Conservation (phyloP, 352 stramenopile genomes). For the Halophytophthora batemanensis region DNA sequence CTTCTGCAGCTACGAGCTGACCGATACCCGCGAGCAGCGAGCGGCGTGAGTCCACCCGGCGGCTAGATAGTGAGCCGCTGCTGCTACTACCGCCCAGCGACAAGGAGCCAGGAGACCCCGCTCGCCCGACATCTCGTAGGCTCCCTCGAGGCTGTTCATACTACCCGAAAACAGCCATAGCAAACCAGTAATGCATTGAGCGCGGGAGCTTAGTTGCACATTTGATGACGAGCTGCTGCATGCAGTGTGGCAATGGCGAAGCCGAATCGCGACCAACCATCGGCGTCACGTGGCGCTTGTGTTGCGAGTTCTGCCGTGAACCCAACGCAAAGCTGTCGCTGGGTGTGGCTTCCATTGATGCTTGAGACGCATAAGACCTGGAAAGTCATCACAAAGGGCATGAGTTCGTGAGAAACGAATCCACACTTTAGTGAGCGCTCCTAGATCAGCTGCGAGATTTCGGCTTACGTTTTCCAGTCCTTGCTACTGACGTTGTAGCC, state of each 20-base stretch:
- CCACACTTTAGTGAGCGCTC: too few relatives aligned
- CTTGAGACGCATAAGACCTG: conserved; percentile 66
- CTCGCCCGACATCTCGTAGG: conserved; percentile 9
- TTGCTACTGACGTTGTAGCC: conserved; percentile 34
- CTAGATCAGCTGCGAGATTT: background rate
- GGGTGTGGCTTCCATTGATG: conserved; percentile 42
- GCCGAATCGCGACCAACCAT: conserved; percentile 28
- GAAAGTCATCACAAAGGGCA: background rate
- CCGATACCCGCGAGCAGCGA: conserved; percentile 77
- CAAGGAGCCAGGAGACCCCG: conserved; percentile 17
- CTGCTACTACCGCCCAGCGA: conserved; percentile 22
- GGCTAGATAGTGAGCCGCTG: conserved; percentile 32
- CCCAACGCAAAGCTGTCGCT: conserved; percentile 48
- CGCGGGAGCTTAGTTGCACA: background rate
- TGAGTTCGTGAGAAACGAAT: background rate
- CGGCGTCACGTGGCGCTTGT: conserved; percentile 59
- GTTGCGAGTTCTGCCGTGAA: conserved; percentile 50
- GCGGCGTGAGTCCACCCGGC: conserved; percentile 43
- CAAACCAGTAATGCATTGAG: background rate
- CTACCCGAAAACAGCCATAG: conserved; percentile 6
- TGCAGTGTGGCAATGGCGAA: background rate
- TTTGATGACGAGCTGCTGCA: background rate
- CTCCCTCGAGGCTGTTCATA: conserved; percentile 22
- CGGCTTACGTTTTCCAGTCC: conserved; percentile 72
- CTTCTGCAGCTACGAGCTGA: conserved; percentile 62